Conservation (phyloP, 1,284 basidiomycete genomes). For the Chalciporus sp. region DNA sequence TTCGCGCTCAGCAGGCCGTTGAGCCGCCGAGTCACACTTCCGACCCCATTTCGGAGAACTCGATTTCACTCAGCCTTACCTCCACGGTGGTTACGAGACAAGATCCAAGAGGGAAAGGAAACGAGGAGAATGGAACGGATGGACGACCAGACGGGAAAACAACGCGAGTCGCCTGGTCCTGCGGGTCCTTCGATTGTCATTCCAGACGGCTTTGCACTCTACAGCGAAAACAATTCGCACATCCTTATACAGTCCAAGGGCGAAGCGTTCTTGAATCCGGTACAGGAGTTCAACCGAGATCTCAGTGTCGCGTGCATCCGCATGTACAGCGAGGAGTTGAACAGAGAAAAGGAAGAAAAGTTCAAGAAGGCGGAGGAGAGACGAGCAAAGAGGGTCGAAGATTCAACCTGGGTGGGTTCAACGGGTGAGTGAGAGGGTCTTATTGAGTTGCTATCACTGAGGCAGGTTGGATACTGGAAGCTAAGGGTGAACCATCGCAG, state of each 20-base stretch:
- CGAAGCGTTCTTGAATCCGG: conserved; percentile 91
- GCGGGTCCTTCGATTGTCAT: conserved; percentile 41
- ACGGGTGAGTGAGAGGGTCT: conserved; percentile 28
- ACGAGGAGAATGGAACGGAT: neutral
- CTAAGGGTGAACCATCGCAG: conserved; percentile 3
- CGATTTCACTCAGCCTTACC: neutral
- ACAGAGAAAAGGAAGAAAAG: conserved; percentile 63
- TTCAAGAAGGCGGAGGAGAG: conserved; percentile 51
- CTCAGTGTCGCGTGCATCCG: conserved; percentile 85
- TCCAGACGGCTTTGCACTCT: conserved; percentile 77
- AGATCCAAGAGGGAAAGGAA: neutral
- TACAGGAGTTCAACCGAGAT: conserved; percentile 97
- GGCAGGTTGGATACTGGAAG: neutral
- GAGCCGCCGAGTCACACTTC: conserved; percentile 21
- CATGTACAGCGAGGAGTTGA: conserved; percentile 76
- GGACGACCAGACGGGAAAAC: neutral
- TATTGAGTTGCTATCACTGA: neutral
- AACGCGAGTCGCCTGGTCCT: neutral
- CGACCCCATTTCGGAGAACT: conserved; percentile 1
- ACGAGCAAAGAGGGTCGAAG: conserved; percentile 31
- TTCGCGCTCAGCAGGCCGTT: conserved; percentile 30
- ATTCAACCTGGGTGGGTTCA: conserved; percentile 27
- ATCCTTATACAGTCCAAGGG: conserved; percentile 76
- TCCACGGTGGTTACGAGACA: conserved; percentile 11
- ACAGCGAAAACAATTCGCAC: conserved; percentile 84